Percentiles rank a stretch among this genome's conserved stretches.
phyloP scores from a whole-genome alignment of 805 yeast species.

The Candida wancherniae region DNA sequence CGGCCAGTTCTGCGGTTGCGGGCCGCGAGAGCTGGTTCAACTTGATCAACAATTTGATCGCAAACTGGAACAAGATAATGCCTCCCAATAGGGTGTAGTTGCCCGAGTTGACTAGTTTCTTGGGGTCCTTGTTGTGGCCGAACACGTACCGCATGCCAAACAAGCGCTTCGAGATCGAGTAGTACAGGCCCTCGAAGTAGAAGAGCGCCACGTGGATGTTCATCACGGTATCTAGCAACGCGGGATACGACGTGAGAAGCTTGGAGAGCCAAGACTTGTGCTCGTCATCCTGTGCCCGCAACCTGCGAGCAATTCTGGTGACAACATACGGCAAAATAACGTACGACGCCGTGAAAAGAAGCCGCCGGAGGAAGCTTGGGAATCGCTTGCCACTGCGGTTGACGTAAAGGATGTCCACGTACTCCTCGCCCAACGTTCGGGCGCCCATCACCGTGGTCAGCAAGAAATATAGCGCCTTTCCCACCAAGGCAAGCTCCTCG shows the following conservation, averaged over 20 bases:
- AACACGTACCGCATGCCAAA: slow-evolving; percentile 77
- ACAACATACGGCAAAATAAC: slow-evolving; percentile 59
- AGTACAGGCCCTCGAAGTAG: slow-evolving; percentile 78
- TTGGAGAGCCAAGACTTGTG: slow-evolving; percentile 16
- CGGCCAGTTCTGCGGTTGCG: neutral
- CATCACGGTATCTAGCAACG: slow-evolving; percentile 47
- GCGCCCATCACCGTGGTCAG: slow-evolving; percentile 74
- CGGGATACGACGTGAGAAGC: slow-evolving; percentile 37
- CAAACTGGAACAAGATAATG: slow-evolving; percentile 49
- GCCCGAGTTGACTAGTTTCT: slow-evolving; percentile 40
- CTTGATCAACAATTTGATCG: slow-evolving; percentile 39
- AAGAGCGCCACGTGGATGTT: slow-evolving; percentile 77
- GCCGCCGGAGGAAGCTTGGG: slow-evolving; percentile 42
- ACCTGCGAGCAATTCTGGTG: slow-evolving; percentile 24
- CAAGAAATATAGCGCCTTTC: slow-evolving; percentile 60
- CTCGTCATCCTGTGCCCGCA: slow-evolving; percentile 18
- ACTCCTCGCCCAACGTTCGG: slow-evolving; percentile 90
- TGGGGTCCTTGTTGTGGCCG: slow-evolving; percentile 53
- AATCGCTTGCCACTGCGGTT: slow-evolving; percentile 46
- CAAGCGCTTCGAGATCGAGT: slow-evolving; percentile 68
- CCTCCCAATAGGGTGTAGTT: slow-evolving; percentile 76
- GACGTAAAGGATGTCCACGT: slow-evolving; percentile 74
- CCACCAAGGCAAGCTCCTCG: slow-evolving; percentile 52
- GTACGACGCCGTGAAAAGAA: slow-evolving; percentile 57
- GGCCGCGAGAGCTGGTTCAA: slow-evolving; percentile 20